Evolutionary conservation across 306 rosid genomes (phyloP), one percentile per base, ranked within the genome.

Genomic region (Macrotyloma uniflorum): DNA sequence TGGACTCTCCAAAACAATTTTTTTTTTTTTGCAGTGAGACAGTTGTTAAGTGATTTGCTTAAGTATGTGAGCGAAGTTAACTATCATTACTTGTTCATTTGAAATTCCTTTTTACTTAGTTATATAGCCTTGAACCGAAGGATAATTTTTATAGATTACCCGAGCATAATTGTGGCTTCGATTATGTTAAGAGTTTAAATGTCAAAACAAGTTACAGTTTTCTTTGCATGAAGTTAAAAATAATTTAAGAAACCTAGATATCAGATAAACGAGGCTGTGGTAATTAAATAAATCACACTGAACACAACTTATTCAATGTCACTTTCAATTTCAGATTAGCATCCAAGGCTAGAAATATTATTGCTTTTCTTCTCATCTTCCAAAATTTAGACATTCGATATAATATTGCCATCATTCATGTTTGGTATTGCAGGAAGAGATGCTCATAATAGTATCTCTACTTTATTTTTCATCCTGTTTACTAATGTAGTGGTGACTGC

Each of bases 401-500:
- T 15, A 15, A 47, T 5, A 15, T 47, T 16, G 3, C 5, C 57
- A 16, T 50, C 24, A 50, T 18, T 50, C 58, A 8, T 51, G 26
- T 51, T n/a, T 51, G 10, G 12, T 51, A 18, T 49, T 5, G 55
- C 4, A 3, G 14, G 46, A 40, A 10, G 46, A 11, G 10, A 10
- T 40, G 46, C 14, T 11, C 46, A 40, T 40, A 40, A 40, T 11
- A 40, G 46, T 40, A 10, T 40, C 46, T 22, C 66, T 72, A 64
- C n/a, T n/a, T n/a, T n/a, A n/a, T n/a, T 75, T 83, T 11, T 64
- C 24, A 67, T 81, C 79, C 82, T 67, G 13, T 19, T 80, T 59
- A 79, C 53, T 43, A 78, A 72, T 4, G 79, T 74, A 64, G 64
- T 78, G 36, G 80, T 72, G 22, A 19, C 67, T 65, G 63, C 47